phyloP scores from a whole-genome alignment of 352 stramenopile genomes.

The Aphanomyces euteiches region DNA sequence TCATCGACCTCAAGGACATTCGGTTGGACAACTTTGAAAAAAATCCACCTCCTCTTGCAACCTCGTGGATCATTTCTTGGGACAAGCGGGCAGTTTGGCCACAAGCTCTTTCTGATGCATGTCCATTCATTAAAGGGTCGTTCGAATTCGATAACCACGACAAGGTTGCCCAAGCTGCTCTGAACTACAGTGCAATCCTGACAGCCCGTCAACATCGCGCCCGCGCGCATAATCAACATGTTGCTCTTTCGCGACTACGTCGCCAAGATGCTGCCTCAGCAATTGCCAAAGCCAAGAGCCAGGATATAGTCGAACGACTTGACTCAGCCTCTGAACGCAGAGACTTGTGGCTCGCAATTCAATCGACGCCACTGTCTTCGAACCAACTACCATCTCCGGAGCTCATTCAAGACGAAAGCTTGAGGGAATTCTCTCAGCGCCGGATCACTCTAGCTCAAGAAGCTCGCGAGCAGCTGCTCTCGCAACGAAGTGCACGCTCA shows the following conservation, averaged over 20 bases:
- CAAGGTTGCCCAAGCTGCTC: not conserved
- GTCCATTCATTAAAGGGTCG: not conserved
- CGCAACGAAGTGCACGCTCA: not conserved
- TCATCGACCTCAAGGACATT: not conserved
- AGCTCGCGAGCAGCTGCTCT: not conserved
- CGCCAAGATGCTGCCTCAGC: slow-evolving; percentile 1
- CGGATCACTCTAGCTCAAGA: not conserved
- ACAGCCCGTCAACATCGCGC: not conserved
- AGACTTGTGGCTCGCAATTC: not conserved
- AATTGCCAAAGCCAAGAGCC: not conserved
- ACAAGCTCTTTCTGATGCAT: not conserved
- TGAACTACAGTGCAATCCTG: not conserved
- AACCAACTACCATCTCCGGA: not conserved
- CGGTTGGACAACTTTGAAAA: not conserved
- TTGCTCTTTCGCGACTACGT: not conserved
- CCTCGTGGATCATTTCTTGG: slow-evolving; percentile 13
- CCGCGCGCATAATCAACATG: slow-evolving; percentile 15
- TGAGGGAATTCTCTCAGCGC: slow-evolving; percentile 13
- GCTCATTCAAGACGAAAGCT: not conserved
- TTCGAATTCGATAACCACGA: not conserved
- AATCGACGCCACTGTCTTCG: not conserved
- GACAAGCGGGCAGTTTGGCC: slow-evolving; percentile 19
- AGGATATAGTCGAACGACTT: not conserved
- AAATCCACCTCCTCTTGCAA: not conserved
- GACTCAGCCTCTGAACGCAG: not conserved